Evolutionary conservation across 441 rosid species (phyloP).

Genomic region (Populus tomentosa): DNA sequence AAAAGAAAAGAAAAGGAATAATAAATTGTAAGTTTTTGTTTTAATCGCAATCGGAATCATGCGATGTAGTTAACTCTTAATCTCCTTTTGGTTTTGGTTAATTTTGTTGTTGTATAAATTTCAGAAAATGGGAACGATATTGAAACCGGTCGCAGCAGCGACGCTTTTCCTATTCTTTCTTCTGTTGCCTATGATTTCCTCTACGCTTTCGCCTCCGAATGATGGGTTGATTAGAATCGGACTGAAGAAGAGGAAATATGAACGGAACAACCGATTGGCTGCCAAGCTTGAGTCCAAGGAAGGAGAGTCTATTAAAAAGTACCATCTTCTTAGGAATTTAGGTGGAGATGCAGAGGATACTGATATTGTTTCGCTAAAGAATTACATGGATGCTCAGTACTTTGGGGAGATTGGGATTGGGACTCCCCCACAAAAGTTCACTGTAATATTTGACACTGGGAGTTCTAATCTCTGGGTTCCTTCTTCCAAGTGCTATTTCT

Average conservation of each 20-base stretch:
- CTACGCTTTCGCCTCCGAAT: constrained; percentile 28
- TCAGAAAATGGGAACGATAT: constrained; percentile 39
- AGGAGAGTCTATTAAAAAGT: constrained; percentile 43
- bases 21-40: neutral
- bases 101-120: neutral
- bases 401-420: constrained; percentile 84
- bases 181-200: constrained; percentile 39
- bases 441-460: constrained; percentile 86
- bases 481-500: constrained; percentile 70
- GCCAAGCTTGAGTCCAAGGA: constrained; percentile 44
- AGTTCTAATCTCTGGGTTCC: constrained; percentile 92
- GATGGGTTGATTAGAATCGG: constrained; percentile 59
- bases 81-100: neutral
- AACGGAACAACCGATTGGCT: constrained; percentile 42
- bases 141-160: constrained; percentile 12
- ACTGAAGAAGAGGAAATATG: constrained; percentile 60
- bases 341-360: constrained; percentile 44
- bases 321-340: constrained; percentile 33
- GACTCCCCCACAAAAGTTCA: constrained; percentile 71
- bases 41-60: neutral
- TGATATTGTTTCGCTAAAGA: constrained; percentile 57
- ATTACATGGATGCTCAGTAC: constrained; percentile 85
- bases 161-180: constrained; percentile 40
- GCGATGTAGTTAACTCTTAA: neutral
- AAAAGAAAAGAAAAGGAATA: neutral